These are phyloP conservation scores for Fusarium praegraminearum DNA, from an alignment of 2,329 filamentous ascomycete species.

Conservation along the genomic window DNA sequence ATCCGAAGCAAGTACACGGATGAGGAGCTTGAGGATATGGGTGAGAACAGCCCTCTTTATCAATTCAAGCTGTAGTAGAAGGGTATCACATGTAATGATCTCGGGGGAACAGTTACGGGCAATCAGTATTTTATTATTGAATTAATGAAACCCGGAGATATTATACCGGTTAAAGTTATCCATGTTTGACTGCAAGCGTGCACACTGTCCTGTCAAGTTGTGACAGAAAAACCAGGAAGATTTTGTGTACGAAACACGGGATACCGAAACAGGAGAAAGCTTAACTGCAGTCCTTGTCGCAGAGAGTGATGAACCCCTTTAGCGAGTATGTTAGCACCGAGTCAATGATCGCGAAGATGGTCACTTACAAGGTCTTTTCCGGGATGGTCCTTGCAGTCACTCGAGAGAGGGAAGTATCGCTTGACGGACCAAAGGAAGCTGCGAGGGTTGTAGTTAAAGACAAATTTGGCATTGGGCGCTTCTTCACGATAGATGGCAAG, in stretches of 20 bases:
- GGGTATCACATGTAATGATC: no score
- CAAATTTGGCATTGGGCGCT: neutral
- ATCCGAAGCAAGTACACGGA: slow-evolving; percentile 47
- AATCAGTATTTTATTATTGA: neutral
- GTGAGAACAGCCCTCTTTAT: slow-evolving; percentile 50
- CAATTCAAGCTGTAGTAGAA: slow-evolving; percentile 6
- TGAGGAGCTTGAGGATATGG: slow-evolving; percentile 50
- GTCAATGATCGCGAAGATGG: accelerated
- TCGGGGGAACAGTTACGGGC: accelerated
- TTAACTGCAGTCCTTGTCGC: neutral
- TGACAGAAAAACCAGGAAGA: neutral
- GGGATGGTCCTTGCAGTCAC: neutral
- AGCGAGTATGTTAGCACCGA: neutral
- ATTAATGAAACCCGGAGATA: neutral
- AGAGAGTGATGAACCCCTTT: slow-evolving; percentile 6
- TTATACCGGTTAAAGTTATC: neutral
- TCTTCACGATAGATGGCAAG: slow-evolving; percentile 1
- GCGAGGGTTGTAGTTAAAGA: slow-evolving; percentile 15
- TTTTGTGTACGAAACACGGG: neutral
- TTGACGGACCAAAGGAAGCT: slow-evolving; percentile 13
- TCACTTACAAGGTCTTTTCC: slow-evolving; percentile 1
- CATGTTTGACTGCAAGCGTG: neutral
- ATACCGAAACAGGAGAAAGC: neutral
- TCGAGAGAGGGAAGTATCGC: neutral
- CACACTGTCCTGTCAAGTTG: neutral